Conservation (phyloP, 768 basidiomycete species). For the Lentinula sp. region DNA sequence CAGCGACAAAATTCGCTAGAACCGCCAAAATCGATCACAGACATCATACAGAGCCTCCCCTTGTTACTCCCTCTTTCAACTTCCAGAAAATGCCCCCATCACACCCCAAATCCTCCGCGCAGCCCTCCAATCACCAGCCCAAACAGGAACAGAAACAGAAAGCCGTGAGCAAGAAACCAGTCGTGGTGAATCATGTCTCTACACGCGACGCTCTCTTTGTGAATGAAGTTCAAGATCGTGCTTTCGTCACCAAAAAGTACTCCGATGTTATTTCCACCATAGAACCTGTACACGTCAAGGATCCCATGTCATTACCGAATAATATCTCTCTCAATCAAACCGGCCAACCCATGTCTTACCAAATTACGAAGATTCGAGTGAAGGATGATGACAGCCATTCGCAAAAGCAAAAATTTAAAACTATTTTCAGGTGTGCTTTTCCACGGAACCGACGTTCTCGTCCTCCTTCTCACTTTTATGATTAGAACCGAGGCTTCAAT, state of each 20-base stretch:
- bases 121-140: neutral
- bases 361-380: neutral
- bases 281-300: conserved; percentile 19
- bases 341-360: neutral
- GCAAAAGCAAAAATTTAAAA: neutral
- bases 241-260: conserved; percentile 21
- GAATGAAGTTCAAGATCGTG: conserved; percentile 30
- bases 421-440: conserved; percentile 12
- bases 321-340: conserved; percentile 26
- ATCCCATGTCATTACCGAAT: conserved; percentile 48
- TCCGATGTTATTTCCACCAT: neutral
- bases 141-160: neutral
- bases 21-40: neutral
- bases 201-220: conserved; percentile 10
- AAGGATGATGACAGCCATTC: neutral
- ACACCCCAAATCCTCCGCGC: neutral
- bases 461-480: neutral
- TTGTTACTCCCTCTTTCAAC: neutral
- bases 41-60: neutral
- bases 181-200: conserved; percentile 11
- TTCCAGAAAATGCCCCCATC: neutral
- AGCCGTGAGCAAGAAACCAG: neutral
- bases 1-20: conserved; percentile 3
- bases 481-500: conserved; percentile 35
- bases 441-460: neutral